Evolutionary conservation across 2,329 filamentous ascomycete genomes (phyloP).

Genomic region (Thelonectria blattea): DNA sequence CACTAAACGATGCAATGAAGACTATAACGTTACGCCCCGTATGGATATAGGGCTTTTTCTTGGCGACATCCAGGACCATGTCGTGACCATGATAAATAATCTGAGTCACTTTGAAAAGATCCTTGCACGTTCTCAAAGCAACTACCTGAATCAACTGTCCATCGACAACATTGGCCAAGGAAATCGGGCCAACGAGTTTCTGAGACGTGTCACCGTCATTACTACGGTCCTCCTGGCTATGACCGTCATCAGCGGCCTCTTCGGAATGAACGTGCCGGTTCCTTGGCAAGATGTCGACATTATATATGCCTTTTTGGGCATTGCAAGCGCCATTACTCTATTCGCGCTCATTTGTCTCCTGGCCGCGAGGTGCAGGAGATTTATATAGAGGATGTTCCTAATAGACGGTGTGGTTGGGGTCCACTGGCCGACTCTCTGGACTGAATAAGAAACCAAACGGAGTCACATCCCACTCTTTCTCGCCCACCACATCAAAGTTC

Average conservation of each 20-base stretch:
- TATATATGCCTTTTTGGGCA: constrained; percentile 61
- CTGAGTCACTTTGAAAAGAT: constrained; percentile 97
- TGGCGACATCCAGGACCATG: constrained; percentile 97
- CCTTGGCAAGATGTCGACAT: constrained; percentile 64
- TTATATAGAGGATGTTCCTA: no score
- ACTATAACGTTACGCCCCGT: constrained; percentile 91
- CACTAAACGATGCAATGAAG: constrained; percentile 97
- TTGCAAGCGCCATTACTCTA: constrained; percentile 58
- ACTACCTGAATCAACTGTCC: constrained; percentile 92
- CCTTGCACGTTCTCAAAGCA: constrained; percentile 89
- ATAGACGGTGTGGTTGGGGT: no score
- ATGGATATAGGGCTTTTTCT: constrained; percentile 97
- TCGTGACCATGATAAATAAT: constrained; percentile 99
- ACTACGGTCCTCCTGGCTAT: constrained; percentile 96
- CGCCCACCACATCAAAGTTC: no score
- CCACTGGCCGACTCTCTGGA: no score
- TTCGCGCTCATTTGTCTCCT: no score
- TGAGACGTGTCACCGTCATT: constrained; percentile 94
- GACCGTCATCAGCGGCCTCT: constrained; percentile 86
- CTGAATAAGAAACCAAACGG: no score
- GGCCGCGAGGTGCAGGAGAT: no score
- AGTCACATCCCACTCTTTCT: no score
- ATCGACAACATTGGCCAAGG: constrained; percentile 91
- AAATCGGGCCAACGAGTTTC: constrained; percentile 83
- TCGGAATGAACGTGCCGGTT: constrained; percentile 85